Base-by-base conservation (phyloP, 345 rosid genomes). In the Salix dunnii region DNA sequence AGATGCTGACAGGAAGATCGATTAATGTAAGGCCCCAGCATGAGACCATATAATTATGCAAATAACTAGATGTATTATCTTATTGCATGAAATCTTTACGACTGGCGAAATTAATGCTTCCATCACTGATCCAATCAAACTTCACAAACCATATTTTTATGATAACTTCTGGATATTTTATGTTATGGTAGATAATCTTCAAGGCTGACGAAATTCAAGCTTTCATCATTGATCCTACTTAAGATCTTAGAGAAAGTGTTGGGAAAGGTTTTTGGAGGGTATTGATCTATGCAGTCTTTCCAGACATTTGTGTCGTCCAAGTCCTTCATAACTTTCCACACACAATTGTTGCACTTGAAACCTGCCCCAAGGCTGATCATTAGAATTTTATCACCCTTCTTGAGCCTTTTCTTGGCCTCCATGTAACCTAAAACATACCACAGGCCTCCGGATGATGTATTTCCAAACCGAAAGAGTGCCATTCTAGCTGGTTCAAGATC, bases 231-330 rank as follows among this genome's bases (percentile, higher is more conserved):
- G 43, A 89, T 30, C 88, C 87, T 87, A 36, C 74, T 38, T 9
- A 73, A 80, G 43, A 75, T 86, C 66, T 86, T 80, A 73, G 71
- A 6, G 81, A 87, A 87, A 46, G 89, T 83, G 67, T 84, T 87
- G 48, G 20, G 46, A 1, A 63, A 23, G 11, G 76, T 70, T 36
- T 73, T 55, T 67, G 77, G 70, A 7, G 91, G 91, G 71, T 86
- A 86, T 6, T 77, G 64, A 30, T 80, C 76, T 2, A 82, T 55
- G 75, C 75, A 83, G n/a, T 86, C 87, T 69, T 73, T 81, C 97
- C 97, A 92, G 14, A 90, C 90, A 64, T 91, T 91, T 7, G 73
- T 77, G 53, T 81, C 70, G 0, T 36, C 71, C 18, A 79, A 3
- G 43, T 35, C 30, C 68, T 23, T 73, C 43, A 76, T 42, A 2